These are phyloP conservation scores for Aspergillus saccharolyticus DNA, from an alignment of 495 filamentous ascomycete species.

Conservation along the genomic window DNA sequence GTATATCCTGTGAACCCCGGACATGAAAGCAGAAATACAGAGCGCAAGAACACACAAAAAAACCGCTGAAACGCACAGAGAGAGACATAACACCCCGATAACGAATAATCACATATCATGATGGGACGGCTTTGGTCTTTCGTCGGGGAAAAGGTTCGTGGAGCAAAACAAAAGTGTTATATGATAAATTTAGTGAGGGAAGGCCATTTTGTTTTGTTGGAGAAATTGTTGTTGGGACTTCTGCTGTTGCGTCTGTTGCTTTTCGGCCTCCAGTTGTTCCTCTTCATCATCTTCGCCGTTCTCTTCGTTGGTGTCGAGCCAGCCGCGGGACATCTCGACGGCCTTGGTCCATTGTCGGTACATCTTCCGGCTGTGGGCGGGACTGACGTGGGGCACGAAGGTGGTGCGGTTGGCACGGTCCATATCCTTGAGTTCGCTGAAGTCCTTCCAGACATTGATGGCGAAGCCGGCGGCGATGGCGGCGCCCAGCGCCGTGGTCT, in stretches of 20 bases:
- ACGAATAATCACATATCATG: not conserved
- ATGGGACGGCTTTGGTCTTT: not conserved
- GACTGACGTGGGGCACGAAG: constrained; percentile 63
- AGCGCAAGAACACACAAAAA: not conserved
- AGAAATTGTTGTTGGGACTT: constrained; percentile 5
- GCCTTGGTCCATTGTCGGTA: constrained; percentile 80
- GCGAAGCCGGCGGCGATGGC: constrained; percentile 92
- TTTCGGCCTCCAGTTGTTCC: constrained; percentile 5
- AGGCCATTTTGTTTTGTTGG: no score
- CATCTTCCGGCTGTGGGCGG: constrained; percentile 58
- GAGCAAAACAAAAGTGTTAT: not conserved
- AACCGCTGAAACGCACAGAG: not conserved
- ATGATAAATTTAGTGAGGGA: no score
- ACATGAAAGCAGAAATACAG: not conserved
- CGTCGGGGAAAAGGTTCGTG: not conserved
- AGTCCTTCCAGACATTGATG: constrained; percentile 72
- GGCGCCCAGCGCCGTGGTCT: constrained; percentile 90
- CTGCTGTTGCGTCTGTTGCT: not conserved
- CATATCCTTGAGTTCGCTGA: constrained; percentile 73
- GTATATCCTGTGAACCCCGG: not conserved
- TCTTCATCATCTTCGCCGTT: constrained; percentile 32
- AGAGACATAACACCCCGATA: not conserved
- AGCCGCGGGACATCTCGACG: constrained; percentile 86
- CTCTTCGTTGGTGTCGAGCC: constrained; percentile 53
- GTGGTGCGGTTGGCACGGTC: constrained; percentile 69